These are phyloP conservation scores for Rosa rugosa DNA, from an alignment of 306 rosid genomes.

Conservation along the genomic window DNA sequence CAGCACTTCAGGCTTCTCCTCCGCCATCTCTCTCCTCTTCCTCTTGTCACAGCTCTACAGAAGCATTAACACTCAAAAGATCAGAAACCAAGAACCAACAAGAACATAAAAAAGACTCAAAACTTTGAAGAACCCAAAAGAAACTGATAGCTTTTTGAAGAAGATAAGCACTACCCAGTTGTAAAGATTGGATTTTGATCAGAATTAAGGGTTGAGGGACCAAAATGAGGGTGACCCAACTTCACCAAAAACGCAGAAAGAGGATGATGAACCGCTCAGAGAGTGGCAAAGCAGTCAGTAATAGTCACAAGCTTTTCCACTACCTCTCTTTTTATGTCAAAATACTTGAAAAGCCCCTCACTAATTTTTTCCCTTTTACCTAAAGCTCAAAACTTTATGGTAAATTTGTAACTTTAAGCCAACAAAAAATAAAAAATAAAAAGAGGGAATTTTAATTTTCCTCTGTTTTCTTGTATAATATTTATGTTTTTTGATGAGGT, in stretches of 20 bases:
- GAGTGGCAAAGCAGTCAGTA: conserved; percentile 26
- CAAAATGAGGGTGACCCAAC: conserved; percentile 30
- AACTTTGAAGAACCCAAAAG: conserved; percentile 23
- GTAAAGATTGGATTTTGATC: conserved; percentile 34
- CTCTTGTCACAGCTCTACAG: conserved; percentile 25
- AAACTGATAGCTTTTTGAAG: not conserved
- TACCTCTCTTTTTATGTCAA: not conserved
- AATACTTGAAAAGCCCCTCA: not conserved
- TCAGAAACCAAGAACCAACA: conserved; percentile 2
- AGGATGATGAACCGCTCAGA: conserved; percentile 33
- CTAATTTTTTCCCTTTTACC: not conserved
- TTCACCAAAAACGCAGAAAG: conserved; percentile 22
- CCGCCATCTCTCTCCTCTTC: conserved; percentile 45
- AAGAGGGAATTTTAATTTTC: not conserved
- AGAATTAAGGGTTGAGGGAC: conserved; percentile 8
- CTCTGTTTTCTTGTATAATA: not conserved
- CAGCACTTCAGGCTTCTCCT: conserved; percentile 77
- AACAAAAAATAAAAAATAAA: not conserved
- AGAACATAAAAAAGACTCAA: not conserved
- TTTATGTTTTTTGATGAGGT: not conserved
- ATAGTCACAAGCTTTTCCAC: conserved; percentile 23
- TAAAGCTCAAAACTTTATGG: not conserved
- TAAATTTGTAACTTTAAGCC: not conserved
- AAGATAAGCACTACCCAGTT: conserved; percentile 33
- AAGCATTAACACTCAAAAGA: conserved; percentile 47